Evolutionary conservation across 257 asterid genomes (phyloP), one percentile per base, ranked within the genome.

Genomic region (Anisodus tanguticus): DNA sequence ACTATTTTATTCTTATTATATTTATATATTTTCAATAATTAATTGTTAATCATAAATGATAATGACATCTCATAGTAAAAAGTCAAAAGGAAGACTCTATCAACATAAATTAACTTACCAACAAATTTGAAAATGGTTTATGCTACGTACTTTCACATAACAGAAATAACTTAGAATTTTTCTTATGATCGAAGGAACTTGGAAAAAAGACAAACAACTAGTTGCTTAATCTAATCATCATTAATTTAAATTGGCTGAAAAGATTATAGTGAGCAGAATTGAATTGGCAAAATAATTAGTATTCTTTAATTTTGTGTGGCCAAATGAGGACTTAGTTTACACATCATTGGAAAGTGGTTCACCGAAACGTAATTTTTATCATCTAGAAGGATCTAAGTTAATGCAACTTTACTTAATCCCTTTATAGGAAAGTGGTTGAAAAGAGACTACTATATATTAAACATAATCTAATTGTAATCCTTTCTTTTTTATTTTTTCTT

Each of bases 71-170:
- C 66, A 79, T 87, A 83, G 12, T 22, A 37, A 45, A 90, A 87
- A 90, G 92, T 91, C 90, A 86, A 82, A 89, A 59, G 85, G 79
- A 76, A 81, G 93, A 89, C 88, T 85, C 9, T 31, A 83, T 85
- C 92, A 84, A 85, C 35, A 64, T 71, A 80, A 3, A 22, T 60
- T 55, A 76, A 76, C 64, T 4, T 51, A 3, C 51, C 85, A 85
- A 49, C 54, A 51, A 82, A 17, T 83, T 84, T 76, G 80, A 86
- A 69, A 76, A 76, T 53, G 9, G 49, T 26, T 74, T 47, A 12
- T 76, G 31, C 3, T 53, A 76, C 15, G 49, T 26, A 76, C 63
- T 76, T 76, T 76, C 3, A 76, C 47, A 16, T 76, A 26, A 26
- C 81, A 45, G 2, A 2, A 9, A 71, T 19, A 71, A 8, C n/a